Evolutionary conservation across 352 stramenopile species (phyloP), one percentile per base, ranked within the genome.

Genomic region (Phytopythium ostracodes): DNA sequence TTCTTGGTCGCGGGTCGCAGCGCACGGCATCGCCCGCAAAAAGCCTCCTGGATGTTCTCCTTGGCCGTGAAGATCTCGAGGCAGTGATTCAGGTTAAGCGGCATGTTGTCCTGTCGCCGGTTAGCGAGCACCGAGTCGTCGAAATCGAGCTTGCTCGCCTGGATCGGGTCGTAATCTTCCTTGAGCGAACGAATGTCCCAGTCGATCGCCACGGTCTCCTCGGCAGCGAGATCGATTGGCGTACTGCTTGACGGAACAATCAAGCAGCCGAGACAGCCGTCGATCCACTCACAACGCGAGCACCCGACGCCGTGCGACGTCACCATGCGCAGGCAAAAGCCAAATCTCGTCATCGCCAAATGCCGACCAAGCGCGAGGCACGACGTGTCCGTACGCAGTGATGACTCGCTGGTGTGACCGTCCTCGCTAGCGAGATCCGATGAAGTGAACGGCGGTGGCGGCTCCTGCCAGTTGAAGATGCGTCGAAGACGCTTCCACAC

Each of bases 1-100:
- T 94, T 96, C 70, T 98, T 99, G 12, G 89, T 98, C 67, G 82
- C 81, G 70, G 92, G 76, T 73, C 94, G 78, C 83, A 96, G 79
- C 71, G 98, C 80, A 78, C 98, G 77, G 77, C 86, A 95, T 12
- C 81, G 80, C 2, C 86, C 81, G 33, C 86, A 95, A 49, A 87
- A 95, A 1, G 86, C 86, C 66, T 95, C 86, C 35, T 76, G 75
- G 33, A 95, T 89, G 25, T 79, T 73, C 63, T 97, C 87, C 44
- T 87, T 87, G 0, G 82, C 84, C 2, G 84, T 92, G 60, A 96
- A 97, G 51, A 93, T 93, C 44, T 96, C 78, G 65, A 97, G 80
- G 63, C 88, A 94, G 31, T 86, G 84, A 18, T 84, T 60, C 38
- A 97, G 70, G 56, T 90, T 93, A 49, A 97, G 72, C 6, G 83